phyloP scores from a whole-genome alignment of 176 grass and related monocot genomes.

The Tuctoria greenei region DNA sequence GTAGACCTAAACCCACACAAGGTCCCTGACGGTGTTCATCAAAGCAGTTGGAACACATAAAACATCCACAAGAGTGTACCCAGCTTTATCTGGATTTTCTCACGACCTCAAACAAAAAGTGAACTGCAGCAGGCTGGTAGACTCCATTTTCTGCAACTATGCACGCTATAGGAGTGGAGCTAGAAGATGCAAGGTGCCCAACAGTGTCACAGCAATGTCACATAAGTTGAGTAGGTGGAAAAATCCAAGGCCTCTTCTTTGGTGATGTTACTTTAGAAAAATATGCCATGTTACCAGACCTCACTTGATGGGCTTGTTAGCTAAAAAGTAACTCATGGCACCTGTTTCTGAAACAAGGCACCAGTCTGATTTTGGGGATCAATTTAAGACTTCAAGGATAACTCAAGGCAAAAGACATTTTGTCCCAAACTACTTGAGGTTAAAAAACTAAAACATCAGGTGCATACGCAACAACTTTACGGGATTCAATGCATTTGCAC shows the following conservation, averaged over 20 bases:
- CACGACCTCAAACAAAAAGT: no score
- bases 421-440: neutral
- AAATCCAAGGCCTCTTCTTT: neutral
- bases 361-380: no score
- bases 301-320: neutral
- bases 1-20: no score
- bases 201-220: neutral
- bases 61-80: no score
- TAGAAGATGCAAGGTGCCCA: slow-evolving; percentile 13
- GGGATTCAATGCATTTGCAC: neutral
- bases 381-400: neutral
- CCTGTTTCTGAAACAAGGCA: slow-evolving; percentile 2
- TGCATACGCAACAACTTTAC: neutral
- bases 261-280: neutral
- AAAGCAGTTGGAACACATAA: no score
- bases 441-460: neutral
- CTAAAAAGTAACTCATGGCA: neutral
- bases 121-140: no score
- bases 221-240: slow-evolving; percentile 7
- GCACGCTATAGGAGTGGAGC: neutral
- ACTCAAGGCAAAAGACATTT: neutral
- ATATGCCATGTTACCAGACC: neutral
- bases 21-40: no score
- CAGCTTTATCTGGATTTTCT: no score
- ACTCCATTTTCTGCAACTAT: slow-evolving; percentile 3